A percentile compares a stretch with the other conserved stretches of the same genome.
Conservation (phyloP, 306 rosid species). For the Trifolium pratense region DNA sequence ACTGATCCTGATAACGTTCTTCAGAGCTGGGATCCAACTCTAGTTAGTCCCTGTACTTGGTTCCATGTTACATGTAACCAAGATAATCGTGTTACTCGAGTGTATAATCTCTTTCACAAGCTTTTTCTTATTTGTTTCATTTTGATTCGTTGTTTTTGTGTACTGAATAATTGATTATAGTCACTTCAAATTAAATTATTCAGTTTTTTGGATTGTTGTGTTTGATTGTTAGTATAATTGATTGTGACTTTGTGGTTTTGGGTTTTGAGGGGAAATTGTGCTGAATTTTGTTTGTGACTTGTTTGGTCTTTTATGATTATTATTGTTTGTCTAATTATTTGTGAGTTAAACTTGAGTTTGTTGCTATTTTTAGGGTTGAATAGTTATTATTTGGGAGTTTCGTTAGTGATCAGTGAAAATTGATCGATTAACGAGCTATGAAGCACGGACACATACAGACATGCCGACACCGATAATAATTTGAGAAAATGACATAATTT, state of each 20-base stretch:
- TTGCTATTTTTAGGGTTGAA: not conserved
- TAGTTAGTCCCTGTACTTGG: slow-evolving; percentile 97
- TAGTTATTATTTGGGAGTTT: slow-evolving; percentile 4
- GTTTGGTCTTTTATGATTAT: not conserved
- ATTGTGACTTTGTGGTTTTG: not conserved
- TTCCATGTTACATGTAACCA: slow-evolving; percentile 96
- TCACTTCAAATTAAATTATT: not conserved
- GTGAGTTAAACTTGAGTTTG: slow-evolving; percentile 13
- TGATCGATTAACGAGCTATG: not conserved
- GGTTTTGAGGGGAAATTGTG: not conserved
- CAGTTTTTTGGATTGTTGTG: slow-evolving; percentile 7
- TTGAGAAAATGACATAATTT: no score
- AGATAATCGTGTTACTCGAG: slow-evolving; percentile 87
- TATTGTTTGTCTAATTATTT: not conserved
- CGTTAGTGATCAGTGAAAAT: not conserved
- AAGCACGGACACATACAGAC: no score
- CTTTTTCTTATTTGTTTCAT: not conserved
- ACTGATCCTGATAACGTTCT: slow-evolving; percentile 87
- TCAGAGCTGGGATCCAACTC: slow-evolving; percentile 98
- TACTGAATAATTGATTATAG: not conserved
- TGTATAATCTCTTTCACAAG: slow-evolving; percentile 51
- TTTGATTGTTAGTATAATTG: slow-evolving; percentile 2
- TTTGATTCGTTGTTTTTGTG: not conserved
- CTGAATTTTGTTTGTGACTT: slow-evolving; percentile 27
- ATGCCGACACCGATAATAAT: no score